Evolutionary conservation across 164 flowering plant genomes (phyloP), one percentile per base, ranked within the genome.

Genomic region (Houttuynia cordata): DNA sequence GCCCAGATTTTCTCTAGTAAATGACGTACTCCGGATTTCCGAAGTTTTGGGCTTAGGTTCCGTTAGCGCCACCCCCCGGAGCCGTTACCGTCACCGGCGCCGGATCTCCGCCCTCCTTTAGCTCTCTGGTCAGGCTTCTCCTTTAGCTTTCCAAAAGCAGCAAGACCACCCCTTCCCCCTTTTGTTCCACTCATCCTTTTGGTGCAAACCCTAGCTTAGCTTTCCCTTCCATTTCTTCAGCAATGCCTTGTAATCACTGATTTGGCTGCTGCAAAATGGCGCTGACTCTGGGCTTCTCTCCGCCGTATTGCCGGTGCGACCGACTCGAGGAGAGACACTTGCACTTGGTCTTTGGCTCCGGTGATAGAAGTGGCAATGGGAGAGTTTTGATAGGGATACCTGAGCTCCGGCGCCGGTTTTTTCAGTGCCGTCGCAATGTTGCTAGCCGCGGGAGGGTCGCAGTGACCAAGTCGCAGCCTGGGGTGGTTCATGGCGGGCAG

Each of bases 381-480:
- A 17, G 49, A 0, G 49, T 7, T 45, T 12, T 17, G 14, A 14
- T 1, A 8, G 49, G 49, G 49, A 10, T 45, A 3, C 49, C 49
- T 14, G 49, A 45, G 14, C 17, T 45, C 14, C 49, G 49, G 40
- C 62, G 68, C 12, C 39, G 58, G 19, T 37, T 63, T 7, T 24
- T 45, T 37, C 22, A 50, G 40, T 52, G 56, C 54, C 50, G 70
- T 61, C 56, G 67, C 56, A 56, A 15, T 45, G 62, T 69, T 4
- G 58, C 60, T 22, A 37, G 57, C 5, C 51, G 62, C 12, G 71
- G 76, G 65, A 69, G 76, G 57, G 45, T 24, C 57, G 66, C 52
- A 22, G 60, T 56, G 37, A 60, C 64, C 14, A 65, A 62, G 56
- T 56, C 64, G 56, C 70, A 62, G 62, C 47, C 49, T 10, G 17